A percentile compares a stretch with the other conserved stretches of the same genome.
These are phyloP conservation scores for Calocybe gambosa DNA, from an alignment of 1,284 basidiomycete species.

Conservation along the genomic window DNA sequence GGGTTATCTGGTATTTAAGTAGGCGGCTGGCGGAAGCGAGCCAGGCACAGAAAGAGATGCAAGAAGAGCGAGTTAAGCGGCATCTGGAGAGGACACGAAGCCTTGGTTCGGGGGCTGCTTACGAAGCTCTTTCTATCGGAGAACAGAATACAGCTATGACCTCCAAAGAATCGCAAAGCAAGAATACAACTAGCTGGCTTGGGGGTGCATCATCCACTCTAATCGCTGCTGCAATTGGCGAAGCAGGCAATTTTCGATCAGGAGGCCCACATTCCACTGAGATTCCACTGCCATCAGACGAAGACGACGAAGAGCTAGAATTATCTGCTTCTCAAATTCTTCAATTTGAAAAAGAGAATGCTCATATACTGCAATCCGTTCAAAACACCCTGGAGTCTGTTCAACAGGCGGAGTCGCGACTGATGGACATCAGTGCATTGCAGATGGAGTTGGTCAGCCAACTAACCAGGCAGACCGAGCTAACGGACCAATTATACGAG, in stretches of 20 bases:
- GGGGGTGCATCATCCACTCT: constrained; percentile 55
- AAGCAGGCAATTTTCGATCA: constrained; percentile 25
- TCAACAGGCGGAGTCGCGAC: constrained; percentile 80
- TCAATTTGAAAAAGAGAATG: constrained; percentile 88
- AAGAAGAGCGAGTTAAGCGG: constrained; percentile 80
- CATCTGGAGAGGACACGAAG: constrained; percentile 75
- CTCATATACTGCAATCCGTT: constrained; percentile 73
- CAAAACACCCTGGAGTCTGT: constrained; percentile 82
- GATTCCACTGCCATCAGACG: constrained; percentile 38
- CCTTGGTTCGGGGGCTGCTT: constrained; percentile 66
- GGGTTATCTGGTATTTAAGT: constrained; percentile 82
- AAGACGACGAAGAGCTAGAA: constrained; percentile 72
- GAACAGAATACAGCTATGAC: constrained; percentile 19
- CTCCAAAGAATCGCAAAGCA: constrained; percentile 19
- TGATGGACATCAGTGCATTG: constrained; percentile 85
- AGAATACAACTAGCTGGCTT: constrained; percentile 48
- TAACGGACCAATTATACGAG: constrained; percentile 84
- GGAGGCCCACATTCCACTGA: constrained; percentile 29
- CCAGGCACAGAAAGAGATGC: constrained; percentile 77
- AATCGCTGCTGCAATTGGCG: constrained; percentile 61
- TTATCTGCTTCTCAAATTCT: constrained; percentile 80
- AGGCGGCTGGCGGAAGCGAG: constrained; percentile 73
- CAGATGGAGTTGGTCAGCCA: constrained; percentile 87
- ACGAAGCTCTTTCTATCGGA: constrained; percentile 45
- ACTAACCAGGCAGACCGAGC: constrained; percentile 81